Evolutionary conservation across 495 filamentous ascomycete genomes (phyloP).

Genomic region (Astrothelium macrocarpum): DNA sequence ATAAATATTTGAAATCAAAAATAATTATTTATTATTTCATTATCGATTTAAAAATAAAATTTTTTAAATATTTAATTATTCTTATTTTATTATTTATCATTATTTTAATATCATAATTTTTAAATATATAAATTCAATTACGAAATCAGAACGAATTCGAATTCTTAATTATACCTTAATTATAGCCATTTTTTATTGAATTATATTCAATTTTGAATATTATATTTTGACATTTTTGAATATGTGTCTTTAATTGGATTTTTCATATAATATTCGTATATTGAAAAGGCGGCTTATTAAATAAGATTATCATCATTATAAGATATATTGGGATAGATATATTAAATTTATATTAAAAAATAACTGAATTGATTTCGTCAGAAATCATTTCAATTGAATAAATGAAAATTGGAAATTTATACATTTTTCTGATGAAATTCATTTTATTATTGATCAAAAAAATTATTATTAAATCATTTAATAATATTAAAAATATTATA

Average conservation of each 20-base stretch:
- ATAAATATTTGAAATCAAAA: too few species aligned
- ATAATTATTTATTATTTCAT: too few species aligned
- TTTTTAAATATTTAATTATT: too few species aligned
- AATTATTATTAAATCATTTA: too few species aligned
- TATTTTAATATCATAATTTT: background rate
- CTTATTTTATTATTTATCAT: background rate
- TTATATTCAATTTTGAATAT: background rate
- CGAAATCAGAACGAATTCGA: background rate
- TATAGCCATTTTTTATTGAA: background rate
- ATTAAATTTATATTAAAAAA: background rate
- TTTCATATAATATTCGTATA: background rate
- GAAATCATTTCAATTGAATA: background rate
- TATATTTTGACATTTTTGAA: background rate
- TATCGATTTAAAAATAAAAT: too few species aligned
- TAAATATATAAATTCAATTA: background rate
- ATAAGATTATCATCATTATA: background rate
- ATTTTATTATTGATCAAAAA: too few species aligned
- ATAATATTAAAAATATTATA: too few species aligned
- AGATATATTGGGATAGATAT: constrained; percentile 3
- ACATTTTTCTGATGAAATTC: too few species aligned
- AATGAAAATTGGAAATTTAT: too few species aligned
- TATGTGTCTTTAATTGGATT: background rate
- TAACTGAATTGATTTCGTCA: background rate
- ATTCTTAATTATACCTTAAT: background rate
- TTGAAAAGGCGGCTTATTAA: background rate